Evolutionary conservation across 2,329 filamentous ascomycete genomes (phyloP), one percentile per base, ranked within the genome.

Genomic region (Fusarium sp.): DNA sequence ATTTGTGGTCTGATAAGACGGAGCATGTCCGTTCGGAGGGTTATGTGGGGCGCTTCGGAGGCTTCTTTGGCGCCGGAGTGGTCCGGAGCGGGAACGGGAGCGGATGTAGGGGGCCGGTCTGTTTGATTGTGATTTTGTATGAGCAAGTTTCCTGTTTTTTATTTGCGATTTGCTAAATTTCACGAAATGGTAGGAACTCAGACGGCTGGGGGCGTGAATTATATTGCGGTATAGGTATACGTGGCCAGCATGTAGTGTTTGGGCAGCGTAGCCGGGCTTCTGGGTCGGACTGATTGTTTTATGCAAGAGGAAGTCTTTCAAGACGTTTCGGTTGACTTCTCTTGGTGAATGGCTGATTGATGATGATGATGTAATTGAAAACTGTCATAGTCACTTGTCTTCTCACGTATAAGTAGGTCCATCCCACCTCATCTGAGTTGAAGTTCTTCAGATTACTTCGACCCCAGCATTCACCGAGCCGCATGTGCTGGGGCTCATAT

Each of bases 31-130:
- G 65, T 53, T 67, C 65, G 65, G 65, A 65, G 65, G 61, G 12
- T 58, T 63, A 42, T 35, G 48, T 48, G 47, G 61, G 53, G 45
- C 29, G 10, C n/a, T 40, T 59, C 62, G 66, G 66, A 69, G 54
- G 65, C 44, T 66, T 68, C 31, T 50, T 29, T 44, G 19, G 22
- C 12, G 28, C 28, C 7, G 39, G 57, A 29, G 22, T 32, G 12
- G 34, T 24, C 34, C 31, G 39, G n/a, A 38, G 3, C 9, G 40
- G 15, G 41, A 35, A 53, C 50, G 50, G 50, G 43, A 49, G 36
- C 7, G 11, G 24, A 41, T 3, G 51, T 26, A 44, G 35, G 41
- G 49, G 22, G 25, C 25, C 39, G 39, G n/a, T 52, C 28, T 38
- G 47, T 15, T 31, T 31, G 7, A 35, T 28, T 19, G 19, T 32